Evolutionary conservation across 495 filamentous ascomycete species (phyloP), one percentile per base, ranked within the genome.

Genomic region (Podospora fimiseda): DNA sequence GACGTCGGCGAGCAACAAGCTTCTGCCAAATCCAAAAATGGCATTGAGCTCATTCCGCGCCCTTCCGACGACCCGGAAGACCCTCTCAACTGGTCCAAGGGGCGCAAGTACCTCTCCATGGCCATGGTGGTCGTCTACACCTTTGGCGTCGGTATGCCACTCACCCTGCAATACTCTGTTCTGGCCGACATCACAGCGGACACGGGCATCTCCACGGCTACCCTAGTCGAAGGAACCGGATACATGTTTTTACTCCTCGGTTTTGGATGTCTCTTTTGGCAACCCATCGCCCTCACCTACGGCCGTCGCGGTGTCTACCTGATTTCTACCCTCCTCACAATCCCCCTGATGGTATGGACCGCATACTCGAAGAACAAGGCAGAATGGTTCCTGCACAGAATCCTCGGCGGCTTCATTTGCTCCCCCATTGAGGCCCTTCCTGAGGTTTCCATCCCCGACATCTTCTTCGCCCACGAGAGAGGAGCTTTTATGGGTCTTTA

Each of bases 401-500:
- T 82, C 48, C 57, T 80, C 3, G 77, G 78, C 43, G 81, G 78
- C 7, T 78, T 82, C 60, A 79, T 81, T 56, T 73, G 72, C 2
- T 78, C 72, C 1, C 79, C 79, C 0, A 50, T 49, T 41, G 60
- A 59, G 21, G 51, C 72, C 58, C 74, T 77, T n/a, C 78, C 76
- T 19, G 66, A 83, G 23, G 77, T 81, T 63, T 79, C 72, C 60
- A 74, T 83, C 52, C 79, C 80, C 59, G 81, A 83, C 60, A 63
- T 82, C 55, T 83, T 81, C 69, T 83, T 79, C 69, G 71, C 81
- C 62, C 79, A 83, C 51, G 78, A 82, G 46, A 79, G 79, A 50
- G 16, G 70, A 72, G 6, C 55, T 78, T 39, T 70, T 64, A 39
- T 73, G 71, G 79, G 70, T 6, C 59, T 74, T 1, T 77, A 78